Evolutionary conservation across 2,329 filamentous ascomycete species (phyloP).

Genomic region (Triangularia verruculosa): DNA sequence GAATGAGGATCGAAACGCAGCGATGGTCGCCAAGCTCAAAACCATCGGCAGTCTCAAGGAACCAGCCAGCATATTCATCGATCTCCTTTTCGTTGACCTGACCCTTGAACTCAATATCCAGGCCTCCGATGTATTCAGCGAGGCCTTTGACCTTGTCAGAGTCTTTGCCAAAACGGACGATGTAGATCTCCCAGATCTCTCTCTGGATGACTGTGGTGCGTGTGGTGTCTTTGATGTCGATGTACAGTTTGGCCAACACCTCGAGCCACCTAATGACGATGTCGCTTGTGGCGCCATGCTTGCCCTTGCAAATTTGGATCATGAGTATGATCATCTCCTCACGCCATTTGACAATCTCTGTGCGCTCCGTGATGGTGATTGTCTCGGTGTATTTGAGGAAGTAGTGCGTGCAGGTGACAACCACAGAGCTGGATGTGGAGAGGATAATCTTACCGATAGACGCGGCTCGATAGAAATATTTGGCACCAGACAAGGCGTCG

Average conservation of each 20-base stretch:
- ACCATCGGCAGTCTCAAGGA: conserved; percentile 37
- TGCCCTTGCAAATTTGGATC: conserved; percentile 38
- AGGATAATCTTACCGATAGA: conserved; percentile 33
- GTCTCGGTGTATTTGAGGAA: conserved; percentile 37
- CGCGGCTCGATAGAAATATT: conserved; percentile 38
- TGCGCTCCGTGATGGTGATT: conserved; percentile 35
- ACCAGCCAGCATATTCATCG: conserved; percentile 33
- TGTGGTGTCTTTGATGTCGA: conserved; percentile 36
- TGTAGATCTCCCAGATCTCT: conserved; percentile 36
- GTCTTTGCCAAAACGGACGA: conserved; percentile 33
- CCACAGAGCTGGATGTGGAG: conserved; percentile 33
- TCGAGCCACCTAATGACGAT: conserved; percentile 38
- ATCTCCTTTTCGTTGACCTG: conserved; percentile 29
- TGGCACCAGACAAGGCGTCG: conserved; percentile 29
- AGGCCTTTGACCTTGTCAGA: conserved; percentile 33
- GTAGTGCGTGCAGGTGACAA: conserved; percentile 36
- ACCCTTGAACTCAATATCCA: conserved; percentile 36
- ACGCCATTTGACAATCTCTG: conserved; percentile 35
- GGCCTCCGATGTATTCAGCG: conserved; percentile 32
- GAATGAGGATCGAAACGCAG: conserved; percentile 36
- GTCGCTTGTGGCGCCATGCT: conserved; percentile 35
- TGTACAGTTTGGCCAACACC: conserved; percentile 37
- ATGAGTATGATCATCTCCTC: conserved; percentile 40
- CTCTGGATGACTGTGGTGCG: conserved; percentile 34
- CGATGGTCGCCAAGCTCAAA: conserved; percentile 34